Evolutionary conservation across 768 basidiomycete species (phyloP).

Genomic region (Mycena rosella): DNA sequence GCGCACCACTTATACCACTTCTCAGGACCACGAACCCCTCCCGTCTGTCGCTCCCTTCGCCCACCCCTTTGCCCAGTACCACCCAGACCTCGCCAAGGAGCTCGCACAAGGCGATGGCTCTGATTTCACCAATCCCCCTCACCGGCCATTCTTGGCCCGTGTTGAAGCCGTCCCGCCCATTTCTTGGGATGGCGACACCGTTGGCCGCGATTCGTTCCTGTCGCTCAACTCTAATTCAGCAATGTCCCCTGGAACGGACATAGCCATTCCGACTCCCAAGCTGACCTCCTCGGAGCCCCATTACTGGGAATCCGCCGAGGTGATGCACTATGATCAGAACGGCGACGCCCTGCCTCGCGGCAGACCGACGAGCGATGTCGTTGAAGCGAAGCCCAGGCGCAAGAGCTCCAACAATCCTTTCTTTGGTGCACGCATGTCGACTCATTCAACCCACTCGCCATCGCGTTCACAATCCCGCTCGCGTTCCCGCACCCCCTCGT

Average conservation of each 20-base stretch:
- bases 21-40: constrained; percentile 56
- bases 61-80: constrained; percentile 71
- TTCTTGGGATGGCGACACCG: constrained; percentile 70
- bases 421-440: constrained; percentile 39
- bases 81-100: constrained; percentile 63
- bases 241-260: constrained; percentile 63
- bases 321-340: constrained; percentile 49
- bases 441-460: constrained; percentile 25
- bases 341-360: constrained; percentile 29
- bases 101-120: constrained; percentile 54
- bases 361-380: constrained; percentile 13
- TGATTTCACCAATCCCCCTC: constrained; percentile 47
- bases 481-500: constrained; percentile 40
- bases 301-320: constrained; percentile 65
- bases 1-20: constrained; percentile 64
- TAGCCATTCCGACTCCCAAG: constrained; percentile 73
- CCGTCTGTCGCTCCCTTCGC: constrained; percentile 50
- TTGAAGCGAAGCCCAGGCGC: constrained; percentile 42
- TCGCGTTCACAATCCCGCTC: constrained; percentile 32
- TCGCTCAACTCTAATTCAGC: constrained; percentile 60
- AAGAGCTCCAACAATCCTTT: constrained; percentile 56
- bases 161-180: constrained; percentile 56
- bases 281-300: constrained; percentile 65
- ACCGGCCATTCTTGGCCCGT: constrained; percentile 59
- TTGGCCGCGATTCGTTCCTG: constrained; percentile 63